Percentiles rank a stretch among this genome's conserved stretches.
phyloP scores from a whole-genome alignment of 2,329 filamentous ascomycete species.

The Trichophyton benhamiae region DNA sequence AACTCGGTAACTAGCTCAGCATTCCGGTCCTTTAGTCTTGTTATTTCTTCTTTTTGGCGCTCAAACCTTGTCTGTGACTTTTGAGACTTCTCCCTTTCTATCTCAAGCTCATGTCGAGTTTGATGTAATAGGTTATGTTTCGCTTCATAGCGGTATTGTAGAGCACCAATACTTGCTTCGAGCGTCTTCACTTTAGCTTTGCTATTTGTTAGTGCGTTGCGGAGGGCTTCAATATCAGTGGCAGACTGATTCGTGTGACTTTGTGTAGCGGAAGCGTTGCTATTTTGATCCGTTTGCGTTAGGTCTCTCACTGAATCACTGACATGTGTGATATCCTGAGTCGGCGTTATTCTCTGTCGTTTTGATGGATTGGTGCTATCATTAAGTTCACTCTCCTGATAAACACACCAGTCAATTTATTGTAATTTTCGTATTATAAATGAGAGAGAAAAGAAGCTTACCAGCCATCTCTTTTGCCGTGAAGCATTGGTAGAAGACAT shows the following conservation, averaged over 20 bases:
- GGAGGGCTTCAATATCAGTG: conserved; percentile 23
- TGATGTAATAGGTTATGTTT: conserved; percentile 28
- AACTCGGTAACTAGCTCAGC: conserved; percentile 28
- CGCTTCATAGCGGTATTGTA: conserved; percentile 37
- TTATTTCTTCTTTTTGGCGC: conserved; percentile 25
- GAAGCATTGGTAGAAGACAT: conserved; percentile 17
- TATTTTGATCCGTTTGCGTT: conserved; percentile 16
- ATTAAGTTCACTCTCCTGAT: conserved; percentile 22
- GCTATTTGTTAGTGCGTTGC: conserved; percentile 18
- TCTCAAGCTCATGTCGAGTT: conserved; percentile 27
- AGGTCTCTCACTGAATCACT: conserved; percentile 24
- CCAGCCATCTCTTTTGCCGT: conserved; percentile 19
- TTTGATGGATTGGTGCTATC: conserved; percentile 23
- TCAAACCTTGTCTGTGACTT: conserved; percentile 24
- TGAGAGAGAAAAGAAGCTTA: conserved; percentile 8
- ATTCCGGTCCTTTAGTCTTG: conserved; percentile 31
- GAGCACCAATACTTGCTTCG: conserved; percentile 22
- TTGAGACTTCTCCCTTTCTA: conserved; percentile 20
- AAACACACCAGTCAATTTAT: conserved; percentile 12
- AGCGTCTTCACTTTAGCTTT: conserved; percentile 23
- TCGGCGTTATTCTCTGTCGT: conserved; percentile 25
- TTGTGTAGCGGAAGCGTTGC: conserved; percentile 12
- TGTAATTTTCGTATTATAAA: not conserved
- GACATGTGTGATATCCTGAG: conserved; percentile 27
- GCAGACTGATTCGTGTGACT: conserved; percentile 18